Base-by-base conservation (phyloP, 805 yeast genomes). In the Myxozyma kluyveri region DNA sequence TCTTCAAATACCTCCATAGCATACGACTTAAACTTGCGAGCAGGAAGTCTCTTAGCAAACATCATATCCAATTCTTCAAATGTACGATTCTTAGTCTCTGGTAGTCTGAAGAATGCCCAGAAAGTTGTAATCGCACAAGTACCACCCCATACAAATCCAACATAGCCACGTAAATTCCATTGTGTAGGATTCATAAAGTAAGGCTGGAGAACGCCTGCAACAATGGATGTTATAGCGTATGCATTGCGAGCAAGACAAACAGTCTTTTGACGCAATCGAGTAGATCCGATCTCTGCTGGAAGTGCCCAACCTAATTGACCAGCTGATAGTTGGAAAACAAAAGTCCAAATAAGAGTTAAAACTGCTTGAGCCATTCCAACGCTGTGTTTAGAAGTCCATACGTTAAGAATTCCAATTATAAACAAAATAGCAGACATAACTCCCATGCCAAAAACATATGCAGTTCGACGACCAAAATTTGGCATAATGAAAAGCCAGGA, bases 41-140 rank as follows among this genome's bases (percentile, higher is more conserved):
- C 54, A 1, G 45, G 18, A 7, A 50, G 36, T 3, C 26, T 12
- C 12, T 24, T 7, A 22, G 27, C 46, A 66, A 81, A 82, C 68
- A 82, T 67, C 47, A 69, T 68, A 65, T 81, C 85, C 62, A 82
- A 69, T 61, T 82, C 86, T 42, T 80, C 82, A 62, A 71, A 80
- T 0, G 85, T 78, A 65, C 82, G 73, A 42, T 74, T 75, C 59
- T 72, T 72, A 24, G 84, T 78, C 65, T 82, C 86, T 3, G 87
- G 86, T 43, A 81, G 68, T 45, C 77, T 74, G 65, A 78, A 75
- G 65, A 68, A 75, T 27, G 72, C 66, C 80, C 81, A 78, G 35
- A 68, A 54, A 4, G 72, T 18, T 17, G 69, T 61, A 9, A 66
- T 1, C 4, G 68, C 38, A 18, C 68, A 63, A 12, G 63, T 61